These are phyloP conservation scores for Acacia concinna DNA, from an alignment of 331 rosid genomes.

Conservation along the genomic window DNA sequence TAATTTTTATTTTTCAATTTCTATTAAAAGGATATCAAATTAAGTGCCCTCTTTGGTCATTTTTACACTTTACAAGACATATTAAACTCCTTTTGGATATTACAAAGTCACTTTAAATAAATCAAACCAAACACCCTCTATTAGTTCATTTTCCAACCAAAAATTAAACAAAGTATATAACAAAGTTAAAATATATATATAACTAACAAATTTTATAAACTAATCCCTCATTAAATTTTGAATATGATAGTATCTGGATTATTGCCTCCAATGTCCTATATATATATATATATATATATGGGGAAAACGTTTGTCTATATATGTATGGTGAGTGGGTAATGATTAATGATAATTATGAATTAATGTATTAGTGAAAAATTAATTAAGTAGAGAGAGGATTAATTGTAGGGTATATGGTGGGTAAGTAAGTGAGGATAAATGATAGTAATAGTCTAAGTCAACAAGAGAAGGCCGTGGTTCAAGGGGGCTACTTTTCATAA, in stretches of 20 bases:
- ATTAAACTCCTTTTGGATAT: too few relatives aligned
- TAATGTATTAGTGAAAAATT: neutral
- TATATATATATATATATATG: too few relatives aligned
- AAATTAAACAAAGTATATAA: neutral
- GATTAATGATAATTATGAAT: neutral
- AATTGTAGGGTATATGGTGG: neutral
- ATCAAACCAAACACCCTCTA: neutral
- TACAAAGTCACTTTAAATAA: neutral
- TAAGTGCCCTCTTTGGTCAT: too few relatives aligned
- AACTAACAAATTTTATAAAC: too few relatives aligned
- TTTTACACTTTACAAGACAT: too few relatives aligned
- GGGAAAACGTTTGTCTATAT: too few relatives aligned
- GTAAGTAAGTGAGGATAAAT: neutral
- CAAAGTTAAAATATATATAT: neutral
- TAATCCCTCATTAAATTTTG: too few relatives aligned
- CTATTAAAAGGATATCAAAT: neutral
- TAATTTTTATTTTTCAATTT: neutral
- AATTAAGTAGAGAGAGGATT: neutral
- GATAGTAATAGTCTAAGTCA: neutral
- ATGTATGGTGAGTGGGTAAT: neutral
- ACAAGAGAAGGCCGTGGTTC: constrained; percentile 21
- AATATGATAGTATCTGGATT: too few relatives aligned
- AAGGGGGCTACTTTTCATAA: constrained; percentile 32
- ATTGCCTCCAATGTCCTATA: too few relatives aligned
- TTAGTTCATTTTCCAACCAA: neutral